Evolutionary conservation across 169 alveolate species (phyloP), one percentile per base, ranked within the genome.

Genomic region (Plasmodium relictum): DNA sequence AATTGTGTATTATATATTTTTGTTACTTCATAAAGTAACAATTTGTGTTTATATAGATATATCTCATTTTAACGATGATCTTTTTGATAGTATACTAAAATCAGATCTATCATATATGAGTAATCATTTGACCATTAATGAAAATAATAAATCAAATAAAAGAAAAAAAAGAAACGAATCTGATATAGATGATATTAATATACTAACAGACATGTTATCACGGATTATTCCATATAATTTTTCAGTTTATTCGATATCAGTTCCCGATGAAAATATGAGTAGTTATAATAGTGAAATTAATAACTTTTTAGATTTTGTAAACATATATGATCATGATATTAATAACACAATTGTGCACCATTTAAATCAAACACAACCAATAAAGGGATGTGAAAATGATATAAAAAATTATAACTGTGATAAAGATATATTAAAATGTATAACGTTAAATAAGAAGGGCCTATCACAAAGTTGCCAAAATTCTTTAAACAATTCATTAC

Each of bases 311-410:
- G 89, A 78, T 78, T 78, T 78, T 24, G 48, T 65, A 45, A 78
- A 78, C 22, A 50, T 78, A 65, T 78, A 78, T 69, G 89, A 78
- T 69, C 14, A 66, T 6, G 89, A 78, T 16, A 78, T 78, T 16
- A 58, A 78, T 42, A 63, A 78, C 22, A 63, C 89, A 0, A 59
- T 78, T 48, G 45, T 78, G 14, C 20, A 78, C n/a, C 74, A 63
- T 58, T 58, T 78, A 20, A 78, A 58, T 44, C 9, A 63, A 50
- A 78, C 56, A 63, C 68, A 78, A 65, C 74, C 89, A 24, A 69
- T 78, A 78, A 78, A 78, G 63, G 89, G 89, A 7, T 78, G 89
- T 78, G 89, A 78, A 50, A 56, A 78, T 48, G 89, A 78, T 42
- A 78, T 78, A 14, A 78, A 78, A 78, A 78, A 78, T 78, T n/a